Percentiles rank a stretch among this genome's conserved stretches.
phyloP scores from a whole-genome alignment of 495 filamentous ascomycete genomes.

The Tirmania nivea region DNA sequence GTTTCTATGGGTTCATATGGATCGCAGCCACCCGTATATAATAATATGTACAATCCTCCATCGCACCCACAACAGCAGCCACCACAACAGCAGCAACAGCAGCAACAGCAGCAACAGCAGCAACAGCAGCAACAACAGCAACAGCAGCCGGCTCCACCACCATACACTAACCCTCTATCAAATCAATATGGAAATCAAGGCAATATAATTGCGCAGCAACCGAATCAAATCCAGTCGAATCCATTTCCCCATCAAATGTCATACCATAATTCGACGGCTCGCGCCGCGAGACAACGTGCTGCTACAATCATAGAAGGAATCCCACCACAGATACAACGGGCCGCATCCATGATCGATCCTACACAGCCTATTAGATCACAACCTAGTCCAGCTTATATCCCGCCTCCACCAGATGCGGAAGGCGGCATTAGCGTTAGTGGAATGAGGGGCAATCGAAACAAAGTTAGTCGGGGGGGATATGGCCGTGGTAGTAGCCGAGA shows the following conservation, averaged over 20 bases:
- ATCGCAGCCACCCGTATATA: conserved; percentile 46
- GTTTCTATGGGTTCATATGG: conserved; percentile 16
- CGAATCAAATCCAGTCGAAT: conserved; percentile 39
- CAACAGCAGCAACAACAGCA: conserved; percentile 56
- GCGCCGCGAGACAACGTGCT: conserved; percentile 69
- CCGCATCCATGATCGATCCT: conserved; percentile 92
- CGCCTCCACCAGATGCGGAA: conserved; percentile 74
- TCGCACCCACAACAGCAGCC: conserved; percentile 3
- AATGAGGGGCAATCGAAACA: conserved; percentile 32
- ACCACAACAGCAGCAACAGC: conserved; percentile 5
- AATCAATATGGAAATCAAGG: conserved; percentile 52
- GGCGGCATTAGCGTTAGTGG: conserved; percentile 22
- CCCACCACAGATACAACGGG: conserved; percentile 75
- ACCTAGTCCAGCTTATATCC: conserved; percentile 93
- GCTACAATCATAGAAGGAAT: conserved; percentile 94
- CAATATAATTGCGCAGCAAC: conserved; percentile 40
- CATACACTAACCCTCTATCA: conserved; percentile 45
- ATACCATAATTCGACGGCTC: conserved; percentile 51
- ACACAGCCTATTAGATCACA: conserved; percentile 85
- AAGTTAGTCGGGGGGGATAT: conserved; percentile 42
- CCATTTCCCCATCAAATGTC: conserved; percentile 39
- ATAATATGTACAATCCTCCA: conserved; percentile 25
- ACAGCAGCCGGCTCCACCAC: conserved; percentile 51
- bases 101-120: conserved; percentile 32
- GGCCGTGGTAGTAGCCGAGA: conserved; percentile 49